phyloP scores from a whole-genome alignment of 441 rosid genomes.

The Adansonia gregorii region DNA sequence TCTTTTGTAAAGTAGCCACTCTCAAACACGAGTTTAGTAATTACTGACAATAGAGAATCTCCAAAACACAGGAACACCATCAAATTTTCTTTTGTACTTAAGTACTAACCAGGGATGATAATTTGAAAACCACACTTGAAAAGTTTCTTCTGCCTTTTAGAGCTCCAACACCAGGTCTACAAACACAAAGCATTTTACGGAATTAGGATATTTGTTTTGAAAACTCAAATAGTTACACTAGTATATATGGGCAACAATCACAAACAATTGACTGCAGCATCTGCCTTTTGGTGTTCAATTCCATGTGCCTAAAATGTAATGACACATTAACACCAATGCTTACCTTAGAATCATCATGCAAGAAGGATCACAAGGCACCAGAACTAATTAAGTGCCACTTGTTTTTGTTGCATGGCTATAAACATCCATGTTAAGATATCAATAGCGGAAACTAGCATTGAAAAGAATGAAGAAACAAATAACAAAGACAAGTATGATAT shows the following conservation, averaged over 20 bases:
- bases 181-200: slow-evolving; percentile 7
- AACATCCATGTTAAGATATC: neutral
- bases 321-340: neutral
- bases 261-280: slow-evolving; percentile 6
- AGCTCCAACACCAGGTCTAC: slow-evolving; percentile 85
- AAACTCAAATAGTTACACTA: neutral
- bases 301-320: neutral
- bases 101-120: slow-evolving; percentile 15
- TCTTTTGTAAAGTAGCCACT: slow-evolving; percentile 33
- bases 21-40: slow-evolving; percentile 26
- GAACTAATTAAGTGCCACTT: slow-evolving; percentile 8
- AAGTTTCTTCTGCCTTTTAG: slow-evolving; percentile 38
- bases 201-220: neutral
- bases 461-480: neutral
- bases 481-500: neutral
- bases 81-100: neutral
- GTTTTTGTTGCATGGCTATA: neutral
- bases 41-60: slow-evolving; percentile 21
- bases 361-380: slow-evolving; percentile 4
- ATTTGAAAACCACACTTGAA: slow-evolving; percentile 4
- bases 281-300: neutral
- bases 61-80: slow-evolving; percentile 27
- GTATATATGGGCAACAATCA: neutral
- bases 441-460: neutral
- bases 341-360: neutral